Percentiles rank a stretch among this genome's conserved stretches.
Conservation (phyloP, 495 filamentous ascomycete genomes). For the Aspergillus leporis region DNA sequence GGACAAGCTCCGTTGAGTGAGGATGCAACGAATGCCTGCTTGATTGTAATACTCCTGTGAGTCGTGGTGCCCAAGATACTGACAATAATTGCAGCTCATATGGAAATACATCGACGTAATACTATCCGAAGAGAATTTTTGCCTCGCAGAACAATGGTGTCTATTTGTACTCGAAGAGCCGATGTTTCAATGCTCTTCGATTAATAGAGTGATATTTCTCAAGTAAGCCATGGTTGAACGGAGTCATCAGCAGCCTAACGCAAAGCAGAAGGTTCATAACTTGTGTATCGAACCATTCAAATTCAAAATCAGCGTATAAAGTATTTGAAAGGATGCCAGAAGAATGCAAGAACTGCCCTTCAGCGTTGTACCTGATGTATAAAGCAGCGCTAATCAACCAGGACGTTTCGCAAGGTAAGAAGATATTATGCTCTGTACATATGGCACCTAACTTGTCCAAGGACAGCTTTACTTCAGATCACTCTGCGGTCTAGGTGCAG, state of each 20-base stretch:
- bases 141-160: conserved; percentile 69
- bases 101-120: conserved; percentile 72
- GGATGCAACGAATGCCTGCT: conserved; percentile 65
- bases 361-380: conserved; percentile 72
- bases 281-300: conserved; percentile 60
- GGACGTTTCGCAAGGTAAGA: conserved; percentile 55
- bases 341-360: conserved; percentile 53
- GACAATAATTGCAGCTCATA: conserved; percentile 53
- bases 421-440: conserved; percentile 5
- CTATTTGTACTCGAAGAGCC: conserved; percentile 58
- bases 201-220: conserved; percentile 66
- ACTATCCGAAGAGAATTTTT: conserved; percentile 52
- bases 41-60: conserved; percentile 54
- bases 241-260: conserved; percentile 21
- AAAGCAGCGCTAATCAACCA: conserved; percentile 65
- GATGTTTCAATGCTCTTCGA: conserved; percentile 61
- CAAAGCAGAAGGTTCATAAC: conserved; percentile 64
- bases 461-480: conserved; percentile 57
- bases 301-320: conserved; percentile 51
- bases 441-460: conserved; percentile 18
- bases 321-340: conserved; percentile 63
- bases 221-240: conserved; percentile 48
- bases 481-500: conserved; percentile 47
- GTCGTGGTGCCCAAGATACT: conserved; percentile 12
- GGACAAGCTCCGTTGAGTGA: conserved; percentile 43